Percentiles rank a stretch among this genome's conserved stretches.
Conservation (phyloP, 441 rosid genomes). For the Erysimum cheiri region DNA sequence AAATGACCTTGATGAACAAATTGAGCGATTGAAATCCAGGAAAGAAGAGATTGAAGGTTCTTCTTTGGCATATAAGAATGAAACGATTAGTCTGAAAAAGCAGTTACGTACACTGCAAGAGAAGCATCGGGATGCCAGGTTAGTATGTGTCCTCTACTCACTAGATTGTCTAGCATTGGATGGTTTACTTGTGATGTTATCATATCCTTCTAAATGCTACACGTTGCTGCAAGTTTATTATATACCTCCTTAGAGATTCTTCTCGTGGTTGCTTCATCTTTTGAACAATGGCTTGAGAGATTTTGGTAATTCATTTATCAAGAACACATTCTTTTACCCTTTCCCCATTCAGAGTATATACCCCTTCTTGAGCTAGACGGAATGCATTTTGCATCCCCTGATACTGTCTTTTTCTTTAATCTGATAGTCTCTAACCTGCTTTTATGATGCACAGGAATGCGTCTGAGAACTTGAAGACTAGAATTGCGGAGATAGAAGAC, state of each 20-base stretch:
- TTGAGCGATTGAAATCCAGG: conserved; percentile 77
- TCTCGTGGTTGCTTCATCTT: conserved; percentile 21
- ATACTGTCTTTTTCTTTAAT: neutral
- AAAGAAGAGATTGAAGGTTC: conserved; percentile 66
- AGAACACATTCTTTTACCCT: neutral
- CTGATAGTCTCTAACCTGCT: conserved; percentile 25
- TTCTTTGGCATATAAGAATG: conserved; percentile 68
- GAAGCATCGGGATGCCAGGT: conserved; percentile 83
- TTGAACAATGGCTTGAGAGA: conserved; percentile 27
- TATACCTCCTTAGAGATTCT: conserved; percentile 12
- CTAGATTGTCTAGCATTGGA: conserved; percentile 11
- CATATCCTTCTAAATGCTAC: conserved; percentile 15
- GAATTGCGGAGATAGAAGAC: conserved; percentile 80
- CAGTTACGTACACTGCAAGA: conserved; percentile 81
- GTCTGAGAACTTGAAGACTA: conserved; percentile 78
- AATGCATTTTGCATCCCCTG: conserved; percentile 18
- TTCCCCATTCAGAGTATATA: conserved; percentile 1
- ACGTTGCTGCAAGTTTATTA: conserved; percentile 19
- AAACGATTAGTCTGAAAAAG: conserved; percentile 63
- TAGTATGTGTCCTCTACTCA: conserved; percentile 37
- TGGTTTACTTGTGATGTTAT: conserved; percentile 13
- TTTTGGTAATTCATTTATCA: conserved; percentile 20
- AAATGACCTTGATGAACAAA: conserved; percentile 77
- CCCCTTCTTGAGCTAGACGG: conserved; percentile 26
- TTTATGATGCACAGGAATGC: conserved; percentile 61